Conservation (phyloP, 371 early-diverging fungal genomes). For the Chytridium lagenaria region DNA sequence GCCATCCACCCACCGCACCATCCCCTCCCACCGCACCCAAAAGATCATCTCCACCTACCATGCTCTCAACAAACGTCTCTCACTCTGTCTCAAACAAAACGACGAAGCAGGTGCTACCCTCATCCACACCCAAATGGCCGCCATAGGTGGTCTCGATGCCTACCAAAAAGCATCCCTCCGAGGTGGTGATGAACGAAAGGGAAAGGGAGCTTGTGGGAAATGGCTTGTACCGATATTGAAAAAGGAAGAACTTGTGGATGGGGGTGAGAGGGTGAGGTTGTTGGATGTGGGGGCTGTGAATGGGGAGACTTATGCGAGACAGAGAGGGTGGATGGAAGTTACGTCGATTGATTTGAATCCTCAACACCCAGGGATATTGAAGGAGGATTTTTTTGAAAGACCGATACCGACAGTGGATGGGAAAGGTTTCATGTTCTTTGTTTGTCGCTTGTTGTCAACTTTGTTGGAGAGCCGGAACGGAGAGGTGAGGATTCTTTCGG, state of each 20-base stretch:
- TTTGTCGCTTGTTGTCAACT: conserved; percentile 87
- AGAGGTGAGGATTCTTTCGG: conserved; percentile 61
- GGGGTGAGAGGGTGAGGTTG: conserved; percentile 26
- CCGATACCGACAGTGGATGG: conserved; percentile 48
- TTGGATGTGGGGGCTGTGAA: conserved; percentile 90
- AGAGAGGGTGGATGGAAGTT: conserved; percentile 70
- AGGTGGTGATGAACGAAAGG: conserved; percentile 82
- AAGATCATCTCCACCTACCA: conserved; percentile 75
- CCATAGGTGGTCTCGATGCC: conserved; percentile 83
- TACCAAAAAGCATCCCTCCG: conserved; percentile 84
- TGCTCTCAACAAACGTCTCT: conserved; percentile 74
- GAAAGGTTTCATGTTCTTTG: conserved; percentile 78
- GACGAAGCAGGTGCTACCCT: conserved; percentile 30
- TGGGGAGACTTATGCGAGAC: conserved; percentile 73
- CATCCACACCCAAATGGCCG: conserved; percentile 72
- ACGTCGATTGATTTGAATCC: conserved; percentile 89
- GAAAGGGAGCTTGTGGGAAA: conserved; percentile 78
- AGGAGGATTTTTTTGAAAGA: conserved; percentile 82
- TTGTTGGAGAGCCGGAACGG: conserved; percentile 79
- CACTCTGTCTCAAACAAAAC: conserved; percentile 43
- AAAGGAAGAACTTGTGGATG: not conserved
- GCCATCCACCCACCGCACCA: not conserved
- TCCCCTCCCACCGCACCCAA: conserved; percentile 55
- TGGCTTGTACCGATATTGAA: conserved; percentile 73
- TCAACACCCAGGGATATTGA: conserved; percentile 69